A percentile compares a stretch with the other conserved stretches of the same genome.
These are phyloP conservation scores for Talaromyces sp. DNA, from an alignment of 2,329 filamentous ascomycete species.

Conservation along the genomic window DNA sequence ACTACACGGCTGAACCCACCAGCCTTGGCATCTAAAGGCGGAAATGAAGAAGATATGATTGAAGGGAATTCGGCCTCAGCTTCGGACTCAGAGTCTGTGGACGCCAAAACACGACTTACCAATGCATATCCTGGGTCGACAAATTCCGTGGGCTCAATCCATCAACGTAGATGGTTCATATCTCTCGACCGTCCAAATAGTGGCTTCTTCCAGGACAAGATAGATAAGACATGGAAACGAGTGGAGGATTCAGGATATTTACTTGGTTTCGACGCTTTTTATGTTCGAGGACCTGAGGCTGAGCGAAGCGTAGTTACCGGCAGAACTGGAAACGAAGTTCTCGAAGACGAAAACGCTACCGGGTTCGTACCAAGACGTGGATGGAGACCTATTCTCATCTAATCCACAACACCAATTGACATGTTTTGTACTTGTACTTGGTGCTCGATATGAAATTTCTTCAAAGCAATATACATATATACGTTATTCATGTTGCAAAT, in stretches of 20 bases:
- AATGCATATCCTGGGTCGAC: slow-evolving; percentile 63
- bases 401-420: neutral
- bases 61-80: slow-evolving; percentile 8
- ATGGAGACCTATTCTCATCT: slow-evolving; percentile 45
- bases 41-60: slow-evolving; percentile 9
- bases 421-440: neutral
- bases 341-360: slow-evolving; percentile 56
- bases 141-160: slow-evolving; percentile 62
- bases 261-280: slow-evolving; percentile 52
- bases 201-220: slow-evolving; percentile 44
- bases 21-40: neutral
- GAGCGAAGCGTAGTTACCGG: slow-evolving; percentile 66
- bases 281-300: slow-evolving; percentile 54
- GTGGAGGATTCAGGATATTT: slow-evolving; percentile 13
- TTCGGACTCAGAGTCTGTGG: slow-evolving; percentile 38
- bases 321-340: slow-evolving; percentile 52
- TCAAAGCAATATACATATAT: neutral
- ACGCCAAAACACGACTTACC: slow-evolving; percentile 50
- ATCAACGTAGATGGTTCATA: slow-evolving; percentile 63
- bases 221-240: slow-evolving; percentile 22
- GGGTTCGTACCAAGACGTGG: slow-evolving; percentile 55
- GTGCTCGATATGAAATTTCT: neutral
- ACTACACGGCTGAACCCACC: neutral
- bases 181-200: slow-evolving; percentile 56
- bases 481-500: neutral